Base-by-base conservation (phyloP, 176 grass and related monocot species). In the Poa pratensis region DNA sequence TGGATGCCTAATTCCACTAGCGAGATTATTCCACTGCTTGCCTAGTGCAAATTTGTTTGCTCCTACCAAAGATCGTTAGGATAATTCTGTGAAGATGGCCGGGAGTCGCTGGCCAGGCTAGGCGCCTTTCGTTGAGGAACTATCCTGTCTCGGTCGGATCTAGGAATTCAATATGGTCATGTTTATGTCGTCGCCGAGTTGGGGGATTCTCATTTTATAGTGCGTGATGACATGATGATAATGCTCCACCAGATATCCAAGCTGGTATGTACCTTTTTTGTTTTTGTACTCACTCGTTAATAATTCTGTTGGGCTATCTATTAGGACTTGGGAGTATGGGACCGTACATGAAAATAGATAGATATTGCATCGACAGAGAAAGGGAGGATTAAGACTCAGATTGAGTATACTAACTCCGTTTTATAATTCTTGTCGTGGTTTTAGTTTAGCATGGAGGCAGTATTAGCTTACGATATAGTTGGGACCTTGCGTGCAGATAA, bases 111-210 rank as follows among this genome's bases (percentile, higher is more conserved):
- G 64, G 63, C 63, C 28, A 67, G 28, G 28, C 30, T 19, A 67
- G 16, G 6, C 7, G 65, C 32, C 32, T 62, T 23, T 20, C 52
- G 4, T 8, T 69, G 59, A 46, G 24, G 86, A 24, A 63, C 67
- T 89, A 34, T 45, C 39, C 39, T 71, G 68, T 71, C 65, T 59
- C 79, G 83, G 79, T 86, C 65, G 65, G 79, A 20, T 64, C 68
- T 15, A 45, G 68, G 1, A 45, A 71, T 23, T 27, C 14, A 30
- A 64, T 15, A 62, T 28, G 49, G 49, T 51, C 49, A 76, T 37
- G 10, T 0, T 42, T 70, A 43, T 42, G 50, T 8, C 51, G 65
- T 9, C 9, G 69, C 24, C 57, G 83, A 42, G 49, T 79, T 83
- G 79, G 26, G 37, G 61, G 9, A 43, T 63, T 16, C 9, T 61